Evolutionary conservation across 768 basidiomycete species (phyloP).

Genomic region (Rhizopogon rudus): DNA sequence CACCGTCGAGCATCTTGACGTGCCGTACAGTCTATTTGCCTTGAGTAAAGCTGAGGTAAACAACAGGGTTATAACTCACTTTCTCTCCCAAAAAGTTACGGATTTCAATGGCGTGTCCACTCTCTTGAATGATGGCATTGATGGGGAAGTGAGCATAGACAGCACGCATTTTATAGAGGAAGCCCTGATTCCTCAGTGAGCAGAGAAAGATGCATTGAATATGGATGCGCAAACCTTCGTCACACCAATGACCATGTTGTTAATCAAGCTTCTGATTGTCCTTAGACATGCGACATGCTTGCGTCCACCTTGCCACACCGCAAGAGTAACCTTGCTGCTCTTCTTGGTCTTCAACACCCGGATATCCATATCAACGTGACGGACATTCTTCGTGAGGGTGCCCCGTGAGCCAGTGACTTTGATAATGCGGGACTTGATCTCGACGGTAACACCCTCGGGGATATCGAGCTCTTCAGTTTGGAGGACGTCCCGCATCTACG

Average conservation of each 20-base stretch:
- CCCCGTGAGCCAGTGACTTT: constrained; percentile 92
- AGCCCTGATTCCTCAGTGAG: constrained; percentile 56
- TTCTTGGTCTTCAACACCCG: constrained; percentile 70
- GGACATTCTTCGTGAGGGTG: constrained; percentile 85
- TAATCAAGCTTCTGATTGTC: constrained; percentile 91
- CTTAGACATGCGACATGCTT: constrained; percentile 99
- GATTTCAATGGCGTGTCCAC: constrained; percentile 73
- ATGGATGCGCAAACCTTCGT: constrained; percentile 60
- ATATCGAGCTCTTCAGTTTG: constrained; percentile 91
- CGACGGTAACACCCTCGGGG: constrained; percentile 79
- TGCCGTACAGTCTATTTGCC: constrained; percentile 75
- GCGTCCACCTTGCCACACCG: constrained; percentile 96
- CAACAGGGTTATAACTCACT: constrained; percentile 37
- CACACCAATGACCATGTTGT: constrained; percentile 97
- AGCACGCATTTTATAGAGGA: constrained; percentile 99
- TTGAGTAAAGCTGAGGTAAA: neutral
- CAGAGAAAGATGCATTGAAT: neutral
- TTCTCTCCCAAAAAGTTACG: constrained; percentile 96
- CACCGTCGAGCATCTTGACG: constrained; percentile 89
- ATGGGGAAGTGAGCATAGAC: constrained; percentile 99
- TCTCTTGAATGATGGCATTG: constrained; percentile 90
- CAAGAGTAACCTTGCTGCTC: constrained; percentile 72
- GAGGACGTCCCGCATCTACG: constrained; percentile 88
- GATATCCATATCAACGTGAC: constrained; percentile 94
- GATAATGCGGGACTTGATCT: constrained; percentile 88